These are phyloP conservation scores for Cruciata laevipes DNA, from an alignment of 257 asterid genomes.

Conservation along the genomic window DNA sequence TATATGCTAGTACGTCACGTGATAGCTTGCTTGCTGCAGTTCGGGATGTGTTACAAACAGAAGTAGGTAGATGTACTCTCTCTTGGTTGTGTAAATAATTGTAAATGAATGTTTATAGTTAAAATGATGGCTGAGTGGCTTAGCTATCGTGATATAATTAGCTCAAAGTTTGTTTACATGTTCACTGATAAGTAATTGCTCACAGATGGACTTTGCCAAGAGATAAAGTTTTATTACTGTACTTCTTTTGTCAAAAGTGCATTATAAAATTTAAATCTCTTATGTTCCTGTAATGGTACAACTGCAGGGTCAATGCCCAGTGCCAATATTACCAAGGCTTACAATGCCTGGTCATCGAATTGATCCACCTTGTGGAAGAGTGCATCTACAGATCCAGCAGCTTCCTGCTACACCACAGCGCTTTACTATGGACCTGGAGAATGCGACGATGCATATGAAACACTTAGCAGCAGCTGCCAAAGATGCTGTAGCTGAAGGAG, in stretches of 20 bases:
- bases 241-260: slow-evolving; percentile 8
- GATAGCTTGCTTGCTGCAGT: slow-evolving; percentile 96
- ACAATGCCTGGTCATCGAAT: slow-evolving; percentile 99
- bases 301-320: slow-evolving; percentile 87
- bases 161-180: background rate
- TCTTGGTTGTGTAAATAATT: slow-evolving; percentile 16
- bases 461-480: slow-evolving; percentile 95
- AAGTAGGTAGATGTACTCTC: slow-evolving; percentile 61
- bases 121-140: background rate
- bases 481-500: slow-evolving; percentile 99
- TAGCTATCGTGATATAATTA: slow-evolving; percentile 2
- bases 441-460: slow-evolving; percentile 80
- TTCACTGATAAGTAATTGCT: background rate
- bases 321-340: slow-evolving; percentile 85
- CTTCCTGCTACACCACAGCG: slow-evolving; percentile 34
- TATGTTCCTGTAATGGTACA: slow-evolving; percentile 15
- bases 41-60: slow-evolving; percentile 86
- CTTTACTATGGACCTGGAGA: slow-evolving; percentile 58
- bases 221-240: background rate
- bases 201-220: slow-evolving; percentile 6
- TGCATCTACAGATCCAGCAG: slow-evolving; percentile 45
- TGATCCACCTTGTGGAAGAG: slow-evolving; percentile 98
- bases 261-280: slow-evolving; percentile 19
- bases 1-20: slow-evolving; percentile 96
- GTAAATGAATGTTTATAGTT: background rate